Evolutionary conservation across 768 basidiomycete genomes (phyloP).

Genomic region (Leccinum truebloodii): DNA sequence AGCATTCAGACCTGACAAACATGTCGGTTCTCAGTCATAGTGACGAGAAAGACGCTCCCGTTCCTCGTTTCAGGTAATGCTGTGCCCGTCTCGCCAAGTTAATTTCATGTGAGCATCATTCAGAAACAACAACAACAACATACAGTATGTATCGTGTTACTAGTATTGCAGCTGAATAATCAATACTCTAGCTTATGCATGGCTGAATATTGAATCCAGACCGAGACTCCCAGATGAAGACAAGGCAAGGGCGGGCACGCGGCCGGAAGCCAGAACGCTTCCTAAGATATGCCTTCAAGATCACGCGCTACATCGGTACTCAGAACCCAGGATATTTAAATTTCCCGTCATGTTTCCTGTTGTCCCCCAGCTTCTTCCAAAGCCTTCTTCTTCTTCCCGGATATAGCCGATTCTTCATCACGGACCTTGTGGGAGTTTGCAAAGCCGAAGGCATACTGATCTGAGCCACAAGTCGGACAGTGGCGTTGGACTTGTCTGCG

Average conservation of each 20-base stretch:
- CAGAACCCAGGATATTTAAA: background rate
- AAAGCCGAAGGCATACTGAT: background rate
- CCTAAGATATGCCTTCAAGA: too few relatives aligned
- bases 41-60: conserved; percentile 7
- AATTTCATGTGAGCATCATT: background rate
- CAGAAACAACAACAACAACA: background rate
- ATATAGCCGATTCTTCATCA: background rate
- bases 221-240: background rate
- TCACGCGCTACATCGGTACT: background rate
- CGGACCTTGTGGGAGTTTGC: background rate
- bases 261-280: background rate
- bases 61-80: conserved; percentile 2
- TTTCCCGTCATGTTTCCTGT: background rate
- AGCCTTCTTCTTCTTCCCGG: background rate
- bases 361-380: conserved; percentile 2
- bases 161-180: background rate
- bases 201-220: background rate
- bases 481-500: background rate
- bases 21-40: background rate
- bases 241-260: background rate
- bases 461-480: background rate
- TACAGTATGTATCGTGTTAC: background rate
- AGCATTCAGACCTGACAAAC: conserved; percentile 18
- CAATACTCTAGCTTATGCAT: background rate
- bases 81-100: background rate